Percentiles rank a stretch among this genome's conserved stretches.
These are phyloP conservation scores for Rhipidocladum racemiflorum DNA, from an alignment of 176 grass and related monocot species.

Conservation along the genomic window DNA sequence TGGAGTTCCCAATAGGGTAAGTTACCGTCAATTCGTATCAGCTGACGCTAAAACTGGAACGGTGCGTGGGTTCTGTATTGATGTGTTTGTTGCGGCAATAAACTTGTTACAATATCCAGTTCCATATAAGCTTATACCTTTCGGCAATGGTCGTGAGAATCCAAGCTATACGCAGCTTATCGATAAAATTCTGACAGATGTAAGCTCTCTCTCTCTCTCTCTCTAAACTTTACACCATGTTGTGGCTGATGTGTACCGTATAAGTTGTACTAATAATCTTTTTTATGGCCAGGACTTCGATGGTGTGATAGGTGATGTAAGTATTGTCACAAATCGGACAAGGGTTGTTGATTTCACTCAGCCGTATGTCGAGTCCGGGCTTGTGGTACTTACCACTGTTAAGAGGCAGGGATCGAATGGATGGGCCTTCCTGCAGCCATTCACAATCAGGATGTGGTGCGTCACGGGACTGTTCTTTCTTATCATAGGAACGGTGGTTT, in stretches of 20 bases:
- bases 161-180: constrained; percentile 60
- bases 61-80: constrained; percentile 69
- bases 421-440: constrained; percentile 86
- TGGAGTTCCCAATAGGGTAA: constrained; percentile 70
- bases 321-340: constrained; percentile 71
- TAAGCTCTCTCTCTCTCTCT: constrained; percentile 49
- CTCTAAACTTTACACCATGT: constrained; percentile 28
- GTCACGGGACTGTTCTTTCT: constrained; percentile 82
- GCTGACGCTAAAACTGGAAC: constrained; percentile 26
- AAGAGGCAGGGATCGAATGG: constrained; percentile 49
- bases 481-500: constrained; percentile 68
- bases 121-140: constrained; percentile 56
- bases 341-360: constrained; percentile 87
- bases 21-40: constrained; percentile 66
- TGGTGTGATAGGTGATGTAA: constrained; percentile 68
- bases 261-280: background rate
- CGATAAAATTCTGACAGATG: constrained; percentile 46
- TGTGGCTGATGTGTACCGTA: background rate
- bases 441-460: constrained; percentile 73
- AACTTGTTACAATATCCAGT: constrained; percentile 75
- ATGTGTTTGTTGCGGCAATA: constrained; percentile 84
- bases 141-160: constrained; percentile 61
- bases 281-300: constrained; percentile 56
- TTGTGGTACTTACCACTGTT: constrained; percentile 70
- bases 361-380: constrained; percentile 63